Base-by-base conservation (phyloP, 2,329 filamentous ascomycete species). In the Xylariomycetidae sp. region DNA sequence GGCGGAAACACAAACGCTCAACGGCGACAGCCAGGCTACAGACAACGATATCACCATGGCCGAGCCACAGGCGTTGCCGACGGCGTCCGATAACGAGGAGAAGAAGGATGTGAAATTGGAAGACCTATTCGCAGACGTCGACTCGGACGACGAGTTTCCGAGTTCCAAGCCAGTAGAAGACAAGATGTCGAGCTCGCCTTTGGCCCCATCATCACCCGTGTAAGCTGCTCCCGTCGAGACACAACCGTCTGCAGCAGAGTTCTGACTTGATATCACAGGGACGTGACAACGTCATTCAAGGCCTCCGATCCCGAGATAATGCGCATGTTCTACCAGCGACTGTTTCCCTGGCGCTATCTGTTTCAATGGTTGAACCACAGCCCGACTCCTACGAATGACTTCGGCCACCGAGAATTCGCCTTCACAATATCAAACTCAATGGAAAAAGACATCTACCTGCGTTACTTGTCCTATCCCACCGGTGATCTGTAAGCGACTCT, bases 331-430 rank as follows among this genome's bases (percentile, higher is more conserved):
- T 98, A 98, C 59, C 86, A 94, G 56, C 86, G 92, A 30, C 72
- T 98, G 23, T 97, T 97, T 51, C 92, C 92, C 4, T 98, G 94
- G 72, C 80, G 89, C 39, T 84, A 87, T 41, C 79, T 97, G 14
- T 98, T 96, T 63, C 89, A 96, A 60, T 98, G 92, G 92, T 77
- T 98, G 30, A 98, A 97, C 57, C 92, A 97, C 62, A 87, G 86
- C 34, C 83, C 88, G 6, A 80, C 80, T 6, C 89, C 92, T 0
- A 83, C 84, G 4, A 82, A 81, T 45, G 89, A 97, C 62, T 97
- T 97, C 64, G 80, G 73, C 17, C 86, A 97, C 58, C 84, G 92
- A 55, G 92, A 98, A 61, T 97, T 98, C 58, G 89, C 92, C 13
- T 90, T 97, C 56, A 95, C 89, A 2, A 73, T 97, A n/a, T 82